Conservation (phyloP, 495 filamentous ascomycete species). For the Poronia punctata region DNA sequence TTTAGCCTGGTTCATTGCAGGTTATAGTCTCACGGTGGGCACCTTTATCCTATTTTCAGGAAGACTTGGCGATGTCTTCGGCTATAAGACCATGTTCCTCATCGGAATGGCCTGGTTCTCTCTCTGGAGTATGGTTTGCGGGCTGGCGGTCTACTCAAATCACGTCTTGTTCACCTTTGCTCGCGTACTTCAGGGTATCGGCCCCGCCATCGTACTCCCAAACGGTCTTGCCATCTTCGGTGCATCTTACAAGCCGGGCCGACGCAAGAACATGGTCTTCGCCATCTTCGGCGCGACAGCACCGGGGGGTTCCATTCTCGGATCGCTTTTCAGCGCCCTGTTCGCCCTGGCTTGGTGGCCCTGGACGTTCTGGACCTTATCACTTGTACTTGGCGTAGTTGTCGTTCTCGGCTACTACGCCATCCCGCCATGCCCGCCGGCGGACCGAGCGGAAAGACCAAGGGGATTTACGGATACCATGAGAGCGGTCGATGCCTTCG, state of each 20-base stretch:
- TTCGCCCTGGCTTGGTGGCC: constrained; percentile 58
- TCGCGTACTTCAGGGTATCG: constrained; percentile 55
- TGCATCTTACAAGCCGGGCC: constrained; percentile 44
- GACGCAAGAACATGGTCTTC: constrained; percentile 57
- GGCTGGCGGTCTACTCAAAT: constrained; percentile 30
- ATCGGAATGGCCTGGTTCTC: constrained; percentile 52
- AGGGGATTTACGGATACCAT: constrained; percentile 12
- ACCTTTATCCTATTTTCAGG: constrained; percentile 61
- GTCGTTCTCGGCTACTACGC: constrained; percentile 35
- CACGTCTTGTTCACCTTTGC: constrained; percentile 48
- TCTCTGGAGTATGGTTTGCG: constrained; percentile 50
- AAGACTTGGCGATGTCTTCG: constrained; percentile 52
- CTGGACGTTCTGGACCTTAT: constrained; percentile 57
- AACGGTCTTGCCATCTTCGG: constrained; percentile 60
- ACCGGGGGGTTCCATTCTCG: constrained; percentile 47
- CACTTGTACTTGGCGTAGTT: constrained; percentile 38
- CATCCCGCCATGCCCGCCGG: constrained; percentile 39
- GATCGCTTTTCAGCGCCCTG: constrained; percentile 42
- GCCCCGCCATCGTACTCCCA: constrained; percentile 53
- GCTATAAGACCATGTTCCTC: constrained; percentile 51
- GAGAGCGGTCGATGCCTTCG: constrained; percentile 41
- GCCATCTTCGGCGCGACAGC: constrained; percentile 56
- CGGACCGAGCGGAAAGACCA: constrained; percentile 10
- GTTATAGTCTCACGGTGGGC: constrained; percentile 53
- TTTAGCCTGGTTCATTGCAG: constrained; percentile 54